These are phyloP conservation scores for Ogataea saltuana DNA, from an alignment of 805 yeast genomes.

Conservation along the genomic window DNA sequence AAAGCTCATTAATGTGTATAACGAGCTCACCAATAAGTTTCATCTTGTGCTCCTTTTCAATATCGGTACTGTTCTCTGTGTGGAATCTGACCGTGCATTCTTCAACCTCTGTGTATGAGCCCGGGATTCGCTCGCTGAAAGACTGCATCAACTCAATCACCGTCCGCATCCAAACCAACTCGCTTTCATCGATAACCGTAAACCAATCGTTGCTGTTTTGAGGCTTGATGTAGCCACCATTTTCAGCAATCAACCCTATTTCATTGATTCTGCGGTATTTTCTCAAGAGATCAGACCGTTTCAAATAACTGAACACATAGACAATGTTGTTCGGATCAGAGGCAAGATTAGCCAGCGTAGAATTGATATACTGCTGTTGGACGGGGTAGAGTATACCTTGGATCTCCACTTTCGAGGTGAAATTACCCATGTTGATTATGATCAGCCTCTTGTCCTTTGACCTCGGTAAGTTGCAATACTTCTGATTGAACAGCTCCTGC, in stretches of 20 bases:
- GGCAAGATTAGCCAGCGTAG: conserved; percentile 60
- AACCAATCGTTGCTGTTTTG: conserved; percentile 58
- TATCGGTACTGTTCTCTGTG: conserved; percentile 65
- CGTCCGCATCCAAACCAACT: conserved; percentile 59
- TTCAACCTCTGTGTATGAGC: conserved; percentile 67
- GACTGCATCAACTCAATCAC: conserved; percentile 56
- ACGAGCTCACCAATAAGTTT: conserved; percentile 81
- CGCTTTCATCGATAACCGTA: conserved; percentile 56
- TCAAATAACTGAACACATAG: conserved; percentile 67
- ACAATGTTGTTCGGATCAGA: conserved; percentile 62
- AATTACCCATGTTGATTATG: conserved; percentile 52
- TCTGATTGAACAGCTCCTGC: conserved; percentile 38
- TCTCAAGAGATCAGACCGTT: conserved; percentile 63
- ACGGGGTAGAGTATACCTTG: conserved; percentile 45
- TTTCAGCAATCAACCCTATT: conserved; percentile 85
- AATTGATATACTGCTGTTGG: conserved; percentile 61
- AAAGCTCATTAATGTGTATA: conserved; percentile 78
- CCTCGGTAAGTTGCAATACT: conserved; percentile 28
- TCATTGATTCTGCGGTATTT: conserved; percentile 65
- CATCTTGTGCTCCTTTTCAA: conserved; percentile 60
- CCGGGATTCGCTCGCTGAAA: conserved; percentile 76
- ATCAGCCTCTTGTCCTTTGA: conserved; percentile 43
- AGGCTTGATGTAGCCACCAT: conserved; percentile 76
- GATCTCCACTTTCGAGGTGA: conserved; percentile 36
- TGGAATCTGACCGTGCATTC: conserved; percentile 78